Evolutionary conservation across 768 basidiomycete species (phyloP), one percentile per base, ranked within the genome.

Genomic region (Cystofilobasidium macerans): DNA sequence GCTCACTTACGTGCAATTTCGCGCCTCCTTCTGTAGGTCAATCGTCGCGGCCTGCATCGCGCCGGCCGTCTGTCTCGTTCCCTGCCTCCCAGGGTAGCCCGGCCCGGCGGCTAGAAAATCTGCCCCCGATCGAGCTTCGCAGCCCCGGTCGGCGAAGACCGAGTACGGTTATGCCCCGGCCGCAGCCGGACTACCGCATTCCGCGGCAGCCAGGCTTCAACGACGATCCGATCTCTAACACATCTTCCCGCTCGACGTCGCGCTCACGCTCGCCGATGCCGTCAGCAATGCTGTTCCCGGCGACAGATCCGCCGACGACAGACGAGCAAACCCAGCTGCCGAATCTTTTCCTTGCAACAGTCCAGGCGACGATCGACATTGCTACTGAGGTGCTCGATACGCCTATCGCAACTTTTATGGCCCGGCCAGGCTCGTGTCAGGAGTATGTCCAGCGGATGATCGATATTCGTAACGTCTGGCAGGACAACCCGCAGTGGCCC

Each of bases 401-500:
- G 81, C 85, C 89, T 43, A 81, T 92, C 66, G 80, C 85, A 4
- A 86, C 90, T 69, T 84, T 99, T 61, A 91, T 89, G 0, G 81
- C 87, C 11, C 84, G 87, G 69, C 86, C 93, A 59, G 90, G 92
- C 75, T 75, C 84, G 45, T 93, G 90, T 76, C 86, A 87, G 71
- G 81, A 85, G 67, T 82, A 93, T 68, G 92, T 99, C 28, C 88
- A 89, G 73, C 82, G 89, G 61, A 86, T 97, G 0, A 92, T 95
- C 77, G 81, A 81, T 67, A 88, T 97, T 69, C 95, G 95, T 70
- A 87, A 85, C 74, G 86, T 86, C 8, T 98, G 95, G 95, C 93
- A 97, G 71, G 90, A 94, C 59, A 89, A 97, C 77, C 89, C 92
- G 26, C 92, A 97, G 75, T 97, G 93, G 88, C 90, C 92, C 71